Percentiles rank a stretch among this genome's conserved stretches.
These are phyloP conservation scores for Penicillium occitanis DNA, from an alignment of 2,329 filamentous ascomycete species.

Conservation along the genomic window DNA sequence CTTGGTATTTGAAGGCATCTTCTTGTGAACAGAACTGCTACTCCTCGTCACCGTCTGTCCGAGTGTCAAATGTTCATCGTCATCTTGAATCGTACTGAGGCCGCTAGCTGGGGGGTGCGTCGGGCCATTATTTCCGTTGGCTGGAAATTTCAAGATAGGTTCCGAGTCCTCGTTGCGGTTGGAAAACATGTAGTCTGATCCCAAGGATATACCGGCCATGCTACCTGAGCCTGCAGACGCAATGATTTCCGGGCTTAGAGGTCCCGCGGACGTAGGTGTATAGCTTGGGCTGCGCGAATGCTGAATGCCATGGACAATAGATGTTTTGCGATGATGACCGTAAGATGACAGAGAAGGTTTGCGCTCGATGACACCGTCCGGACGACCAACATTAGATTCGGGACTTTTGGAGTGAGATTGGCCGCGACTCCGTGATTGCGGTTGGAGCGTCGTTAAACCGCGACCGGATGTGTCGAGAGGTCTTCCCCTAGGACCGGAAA, in stretches of 20 bases:
- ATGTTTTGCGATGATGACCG: conserved; percentile 93
- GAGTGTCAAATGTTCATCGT: conserved; percentile 26
- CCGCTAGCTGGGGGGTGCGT: conserved; percentile 30
- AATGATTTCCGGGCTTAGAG: conserved; percentile 84
- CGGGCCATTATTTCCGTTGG: conserved; percentile 44
- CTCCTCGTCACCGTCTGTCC: conserved; percentile 26
- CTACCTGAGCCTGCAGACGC: conserved; percentile 58
- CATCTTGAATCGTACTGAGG: conserved; percentile 42
- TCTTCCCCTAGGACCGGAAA: conserved; percentile 41
- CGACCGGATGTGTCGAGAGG: conserved; percentile 37
- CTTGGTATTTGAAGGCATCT: conserved; percentile 62
- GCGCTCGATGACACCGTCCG: conserved; percentile 40
- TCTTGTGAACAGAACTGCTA: conserved; percentile 33
- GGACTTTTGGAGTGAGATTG: conserved; percentile 47
- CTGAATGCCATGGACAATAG: conserved; percentile 92
- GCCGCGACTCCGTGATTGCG: conserved; percentile 36
- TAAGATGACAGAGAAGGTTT: conserved; percentile 56
- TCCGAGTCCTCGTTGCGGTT: conserved; percentile 37
- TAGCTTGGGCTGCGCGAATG: conserved; percentile 85
- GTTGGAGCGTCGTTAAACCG: conserved; percentile 37
- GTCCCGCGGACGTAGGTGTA: conserved; percentile 65
- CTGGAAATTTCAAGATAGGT: conserved; percentile 29
- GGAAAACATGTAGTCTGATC: conserved; percentile 21
- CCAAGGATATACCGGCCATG: conserved; percentile 46
- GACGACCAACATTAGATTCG: conserved; percentile 37